A percentile compares a stretch with the other conserved stretches of the same genome.
Evolutionary conservation across 345 rosid species (phyloP).

Genomic region (Gossypium stocksii): DNA sequence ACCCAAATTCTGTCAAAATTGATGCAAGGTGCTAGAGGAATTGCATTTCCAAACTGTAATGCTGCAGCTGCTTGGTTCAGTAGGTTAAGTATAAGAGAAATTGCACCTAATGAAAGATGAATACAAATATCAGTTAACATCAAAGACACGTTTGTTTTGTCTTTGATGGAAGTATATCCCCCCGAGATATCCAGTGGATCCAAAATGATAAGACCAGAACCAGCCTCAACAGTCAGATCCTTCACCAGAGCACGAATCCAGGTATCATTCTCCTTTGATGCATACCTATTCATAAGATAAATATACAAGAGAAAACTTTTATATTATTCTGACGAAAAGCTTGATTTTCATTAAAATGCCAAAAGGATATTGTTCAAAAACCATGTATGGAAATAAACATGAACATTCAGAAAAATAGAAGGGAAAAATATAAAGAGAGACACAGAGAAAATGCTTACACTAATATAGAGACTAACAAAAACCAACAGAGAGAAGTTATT

Average conservation of each 20-base stretch:
- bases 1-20: conserved; percentile 84
- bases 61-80: conserved; percentile 77
- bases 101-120: conserved; percentile 80
- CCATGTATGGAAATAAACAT: background rate
- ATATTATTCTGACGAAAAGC: background rate
- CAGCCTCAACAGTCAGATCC: conserved; percentile 84
- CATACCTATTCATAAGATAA: conserved; percentile 53
- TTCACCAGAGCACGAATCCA: conserved; percentile 88
- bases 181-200: conserved; percentile 89
- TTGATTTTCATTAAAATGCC: background rate
- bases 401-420: background rate
- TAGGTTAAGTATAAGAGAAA: conserved; percentile 81
- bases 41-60: conserved; percentile 80
- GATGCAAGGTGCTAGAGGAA: conserved; percentile 80
- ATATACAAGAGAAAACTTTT: background rate
- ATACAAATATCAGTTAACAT: conserved; percentile 76
- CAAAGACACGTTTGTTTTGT: conserved; percentile 83
- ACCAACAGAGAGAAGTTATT: background rate
- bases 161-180: conserved; percentile 86
- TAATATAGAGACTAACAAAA: background rate
- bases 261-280: conserved; percentile 87
- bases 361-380: conserved; percentile 1
- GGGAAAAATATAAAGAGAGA: background rate
- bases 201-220: conserved; percentile 91
- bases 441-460: background rate